Evolutionary conservation across 257 asterid genomes (phyloP), one percentile per base, ranked within the genome.

Genomic region (Forsythia viridissima): DNA sequence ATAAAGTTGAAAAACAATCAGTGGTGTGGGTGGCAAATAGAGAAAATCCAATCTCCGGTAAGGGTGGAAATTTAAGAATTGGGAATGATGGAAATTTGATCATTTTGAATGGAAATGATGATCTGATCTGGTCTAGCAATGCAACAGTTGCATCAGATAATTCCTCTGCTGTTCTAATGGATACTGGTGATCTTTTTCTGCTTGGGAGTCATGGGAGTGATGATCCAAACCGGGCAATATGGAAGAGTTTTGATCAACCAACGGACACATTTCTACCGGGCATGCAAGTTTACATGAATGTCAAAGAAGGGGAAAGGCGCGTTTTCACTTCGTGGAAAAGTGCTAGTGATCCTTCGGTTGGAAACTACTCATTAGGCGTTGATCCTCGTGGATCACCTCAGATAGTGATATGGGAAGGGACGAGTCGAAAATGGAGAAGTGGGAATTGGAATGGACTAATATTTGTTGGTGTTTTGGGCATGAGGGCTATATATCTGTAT

Each of bases 21-120:
- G 78, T 90, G 7, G 89, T 90, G 6, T 94, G 98, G 98, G 97
- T 91, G 20, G 98, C 97, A 4, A 94, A 94, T 43, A 82, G 92
- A 48, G 85, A 85, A n/a, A 84, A 34, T 0, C 97, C 97, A 2
- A 77, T 94, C 5, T 67, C 86, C 0, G 95, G 90, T 18, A 74
- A 74, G 10, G 83, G 52, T 3, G 96, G 97, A 10, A 82, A 67
- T 51, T 46, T 91, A 37, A 48, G 83, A 3, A 65, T 92, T 10
- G 81, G 57, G 5, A 37, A 38, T 1, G 80, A 79, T 21, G 94
- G 94, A 10, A 89, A 88, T 74, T 83, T 94, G 44, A 73, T 74
- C 2, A 74, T 94, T 70, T 52, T 72, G n/a, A 80, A 90, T 36
- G 85, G 85, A 18, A 59, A 74, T 51, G 85, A 81, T 0, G 75